Percentiles rank a stretch among this genome's conserved stretches.
Evolutionary conservation across 2,329 filamentous ascomycete genomes (phyloP).

Genomic region (Aspergillus sp.): DNA sequence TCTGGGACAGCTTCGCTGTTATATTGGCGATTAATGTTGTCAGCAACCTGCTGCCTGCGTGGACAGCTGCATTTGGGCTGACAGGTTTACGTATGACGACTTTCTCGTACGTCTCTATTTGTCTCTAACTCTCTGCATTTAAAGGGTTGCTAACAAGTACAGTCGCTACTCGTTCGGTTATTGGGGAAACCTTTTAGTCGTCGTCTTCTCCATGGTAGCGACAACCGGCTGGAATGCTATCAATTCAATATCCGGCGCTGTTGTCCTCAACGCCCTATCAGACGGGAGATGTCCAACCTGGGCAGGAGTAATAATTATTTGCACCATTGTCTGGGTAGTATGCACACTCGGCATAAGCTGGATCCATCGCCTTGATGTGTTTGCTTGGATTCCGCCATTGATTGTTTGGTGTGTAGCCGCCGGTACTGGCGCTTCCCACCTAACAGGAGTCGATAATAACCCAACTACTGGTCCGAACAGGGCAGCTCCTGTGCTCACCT

Average conservation of each 20-base stretch:
- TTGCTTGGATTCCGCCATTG: slow-evolving; percentile 38
- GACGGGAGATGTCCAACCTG: slow-evolving; percentile 37
- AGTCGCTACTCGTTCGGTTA: slow-evolving; percentile 41
- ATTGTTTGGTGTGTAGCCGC: slow-evolving; percentile 41
- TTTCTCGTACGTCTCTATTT: slow-evolving; percentile 23
- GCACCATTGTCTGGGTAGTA: slow-evolving; percentile 37
- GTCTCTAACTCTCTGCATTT: neutral
- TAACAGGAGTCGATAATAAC: slow-evolving; percentile 27
- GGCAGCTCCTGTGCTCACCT: slow-evolving; percentile 35
- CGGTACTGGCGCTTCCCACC: slow-evolving; percentile 35
- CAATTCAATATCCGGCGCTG: slow-evolving; percentile 39
- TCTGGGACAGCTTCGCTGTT: slow-evolving; percentile 40
- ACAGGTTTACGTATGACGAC: slow-evolving; percentile 39
- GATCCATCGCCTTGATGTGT: slow-evolving; percentile 39
- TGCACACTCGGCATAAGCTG: slow-evolving; percentile 39
- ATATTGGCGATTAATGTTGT: slow-evolving; percentile 35
- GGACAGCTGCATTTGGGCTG: slow-evolving; percentile 34
- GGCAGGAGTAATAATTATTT: slow-evolving; percentile 40
- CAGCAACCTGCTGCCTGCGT: slow-evolving; percentile 29
- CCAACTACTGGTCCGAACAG: slow-evolving; percentile 27
- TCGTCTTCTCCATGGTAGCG: slow-evolving; percentile 38
- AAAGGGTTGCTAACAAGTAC: neutral
- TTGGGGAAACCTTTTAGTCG: slow-evolving; percentile 39
- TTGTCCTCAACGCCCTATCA: slow-evolving; percentile 35
- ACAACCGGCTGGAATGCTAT: slow-evolving; percentile 42